Percentiles rank a stretch among this genome's conserved stretches.
These are phyloP conservation scores for Coix lacrymajobi DNA, from an alignment of 176 grass and related monocot genomes.

Conservation along the genomic window DNA sequence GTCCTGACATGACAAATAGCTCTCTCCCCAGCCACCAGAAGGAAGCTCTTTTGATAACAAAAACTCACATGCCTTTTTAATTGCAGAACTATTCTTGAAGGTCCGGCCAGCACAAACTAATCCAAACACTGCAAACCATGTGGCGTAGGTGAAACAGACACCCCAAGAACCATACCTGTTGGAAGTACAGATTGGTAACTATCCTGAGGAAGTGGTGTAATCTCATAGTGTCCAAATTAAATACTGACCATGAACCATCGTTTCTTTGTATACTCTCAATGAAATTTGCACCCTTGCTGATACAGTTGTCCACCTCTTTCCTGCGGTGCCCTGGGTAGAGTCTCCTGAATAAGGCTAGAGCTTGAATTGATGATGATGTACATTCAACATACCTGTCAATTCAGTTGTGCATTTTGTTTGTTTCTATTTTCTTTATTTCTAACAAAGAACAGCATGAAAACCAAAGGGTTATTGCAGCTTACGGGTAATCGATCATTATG, in stretches of 20 bases:
- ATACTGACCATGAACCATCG: conserved; percentile 86
- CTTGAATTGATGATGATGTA: conserved; percentile 81
- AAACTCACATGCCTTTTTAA: conserved; percentile 78
- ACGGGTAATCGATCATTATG: conserved; percentile 94
- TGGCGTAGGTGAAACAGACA: conserved; percentile 85
- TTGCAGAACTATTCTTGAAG: conserved; percentile 42
- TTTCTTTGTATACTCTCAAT: conserved; percentile 62
- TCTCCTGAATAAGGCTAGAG: conserved; percentile 70
- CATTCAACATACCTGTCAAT: conserved; percentile 82
- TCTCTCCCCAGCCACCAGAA: conserved; percentile 92
- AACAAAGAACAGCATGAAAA: not conserved
- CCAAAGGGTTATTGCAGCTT: conserved; percentile 33
- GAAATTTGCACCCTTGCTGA: conserved; percentile 57
- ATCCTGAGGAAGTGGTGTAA: not conserved
- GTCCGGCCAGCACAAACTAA: conserved; percentile 64
- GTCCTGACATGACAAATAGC: conserved; percentile 87
- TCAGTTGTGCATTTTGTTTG: not conserved
- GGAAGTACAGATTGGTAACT: not conserved
- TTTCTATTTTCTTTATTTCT: not conserved
- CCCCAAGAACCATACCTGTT: conserved; percentile 88
- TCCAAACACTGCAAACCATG: conserved; percentile 77
- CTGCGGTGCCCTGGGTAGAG: conserved; percentile 69
- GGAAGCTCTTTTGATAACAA: conserved; percentile 76
- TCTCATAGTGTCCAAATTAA: not conserved
- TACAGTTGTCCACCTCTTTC: conserved; percentile 59